These are phyloP conservation scores for Prunus mongolica DNA, from an alignment of 306 rosid genomes.

Conservation along the genomic window DNA sequence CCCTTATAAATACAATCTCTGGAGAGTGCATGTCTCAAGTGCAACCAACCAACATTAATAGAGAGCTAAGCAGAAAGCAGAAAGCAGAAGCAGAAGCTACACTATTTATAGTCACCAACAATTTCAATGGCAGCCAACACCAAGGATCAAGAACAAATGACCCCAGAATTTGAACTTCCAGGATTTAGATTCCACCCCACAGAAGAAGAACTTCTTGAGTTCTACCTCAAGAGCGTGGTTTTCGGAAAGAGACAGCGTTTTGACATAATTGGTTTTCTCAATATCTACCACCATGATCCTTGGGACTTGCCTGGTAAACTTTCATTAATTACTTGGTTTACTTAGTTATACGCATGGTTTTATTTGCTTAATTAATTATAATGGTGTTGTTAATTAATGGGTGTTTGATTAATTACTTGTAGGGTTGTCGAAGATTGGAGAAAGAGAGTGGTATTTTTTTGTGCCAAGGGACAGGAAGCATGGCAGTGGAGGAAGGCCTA, in stretches of 20 bases:
- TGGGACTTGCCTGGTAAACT: conserved; percentile 77
- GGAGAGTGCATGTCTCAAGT: not conserved
- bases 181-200: conserved; percentile 96
- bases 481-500: conserved; percentile 88
- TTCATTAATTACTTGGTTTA: not conserved
- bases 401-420: not conserved
- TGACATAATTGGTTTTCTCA: conserved; percentile 72
- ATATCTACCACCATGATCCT: conserved; percentile 84
- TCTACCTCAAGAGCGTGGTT: conserved; percentile 71
- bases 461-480: conserved; percentile 97
- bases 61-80: not conserved
- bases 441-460: conserved; percentile 96
- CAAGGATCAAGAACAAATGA: conserved; percentile 21
- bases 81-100: not conserved
- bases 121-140: conserved; percentile 16
- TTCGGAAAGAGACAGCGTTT: conserved; percentile 54
- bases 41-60: not conserved
- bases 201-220: conserved; percentile 87
- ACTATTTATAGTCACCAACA: not conserved
- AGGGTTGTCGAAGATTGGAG: conserved; percentile 79
- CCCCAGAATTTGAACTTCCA: conserved; percentile 60
- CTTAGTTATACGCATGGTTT: not conserved
- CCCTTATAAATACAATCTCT: not conserved
- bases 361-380: not conserved
- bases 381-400: not conserved